Evolutionary conservation across 257 asterid species (phyloP).

Genomic region (Ophiorrhiza pumila): DNA sequence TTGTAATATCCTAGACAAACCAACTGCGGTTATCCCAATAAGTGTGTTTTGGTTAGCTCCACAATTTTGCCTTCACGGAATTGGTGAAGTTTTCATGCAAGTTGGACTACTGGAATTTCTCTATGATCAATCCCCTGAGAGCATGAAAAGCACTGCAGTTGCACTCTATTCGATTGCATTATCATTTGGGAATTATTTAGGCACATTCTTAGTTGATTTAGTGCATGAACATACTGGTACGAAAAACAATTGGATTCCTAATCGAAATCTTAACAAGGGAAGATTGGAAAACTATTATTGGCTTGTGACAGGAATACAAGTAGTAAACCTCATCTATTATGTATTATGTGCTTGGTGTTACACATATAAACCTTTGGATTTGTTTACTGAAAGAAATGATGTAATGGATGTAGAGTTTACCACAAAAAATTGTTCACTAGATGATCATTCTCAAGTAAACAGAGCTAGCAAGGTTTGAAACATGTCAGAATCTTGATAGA

Average conservation of each 20-base stretch:
- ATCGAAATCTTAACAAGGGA: constrained; percentile 62
- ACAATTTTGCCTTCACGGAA: constrained; percentile 60
- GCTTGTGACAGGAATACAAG: constrained; percentile 59
- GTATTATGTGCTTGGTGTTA: constrained; percentile 54
- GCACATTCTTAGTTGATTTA: constrained; percentile 52
- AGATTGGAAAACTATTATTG: constrained; percentile 61
- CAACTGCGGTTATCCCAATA: constrained; percentile 50
- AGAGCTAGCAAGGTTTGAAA: too few relatives aligned
- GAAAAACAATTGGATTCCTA: constrained; percentile 64
- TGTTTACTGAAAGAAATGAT: too few relatives aligned
- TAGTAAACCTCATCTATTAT: constrained; percentile 51
- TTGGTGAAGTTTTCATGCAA: constrained; percentile 61
- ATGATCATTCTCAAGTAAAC: too few relatives aligned
- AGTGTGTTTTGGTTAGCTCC: constrained; percentile 70
- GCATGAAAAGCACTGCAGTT: constrained; percentile 74
- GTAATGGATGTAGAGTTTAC: too few relatives aligned
- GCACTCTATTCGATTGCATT: constrained; percentile 62
- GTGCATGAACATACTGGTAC: constrained; percentile 49
- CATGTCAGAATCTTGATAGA: too few relatives aligned
- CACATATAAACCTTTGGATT: constrained; percentile 47
- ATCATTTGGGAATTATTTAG: constrained; percentile 51
- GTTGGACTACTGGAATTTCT: constrained; percentile 74
- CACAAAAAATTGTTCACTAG: too few relatives aligned
- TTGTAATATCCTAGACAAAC: constrained; percentile 43
- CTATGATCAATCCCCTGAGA: constrained; percentile 72